Evolutionary conservation across 2,329 filamentous ascomycete species (phyloP).

Genomic region (Rhinocladiella similis): DNA sequence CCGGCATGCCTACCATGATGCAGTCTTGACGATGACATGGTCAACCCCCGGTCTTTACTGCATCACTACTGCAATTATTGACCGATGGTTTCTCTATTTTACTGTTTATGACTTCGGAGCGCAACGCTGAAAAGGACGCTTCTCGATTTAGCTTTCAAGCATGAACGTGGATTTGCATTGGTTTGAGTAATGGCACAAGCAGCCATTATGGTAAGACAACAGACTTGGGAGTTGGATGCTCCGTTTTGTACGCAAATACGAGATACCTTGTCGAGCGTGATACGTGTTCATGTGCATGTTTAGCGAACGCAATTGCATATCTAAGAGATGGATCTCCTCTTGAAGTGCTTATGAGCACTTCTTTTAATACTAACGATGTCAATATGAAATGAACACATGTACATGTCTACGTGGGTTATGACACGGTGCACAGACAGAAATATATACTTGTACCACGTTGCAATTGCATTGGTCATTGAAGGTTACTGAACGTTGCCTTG

Average conservation of each 20-base stretch:
- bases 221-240: neutral
- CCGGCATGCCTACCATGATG: constrained; percentile 15
- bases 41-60: too few species aligned
- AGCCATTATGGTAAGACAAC: neutral
- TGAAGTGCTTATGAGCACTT: neutral
- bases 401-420: neutral
- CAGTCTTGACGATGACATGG: neutral
- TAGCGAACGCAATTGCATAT: neutral
- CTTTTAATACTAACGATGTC: neutral
- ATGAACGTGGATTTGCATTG: neutral
- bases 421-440: neutral
- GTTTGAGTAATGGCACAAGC: neutral
- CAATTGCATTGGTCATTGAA: too few species aligned
- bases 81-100: too few species aligned
- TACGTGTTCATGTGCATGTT: too few species aligned
- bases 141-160: neutral
- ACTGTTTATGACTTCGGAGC: too few species aligned
- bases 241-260: neutral
- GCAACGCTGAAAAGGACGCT: neutral
- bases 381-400: neutral
- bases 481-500: too few species aligned
- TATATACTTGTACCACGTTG: neutral
- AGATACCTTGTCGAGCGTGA: neutral
- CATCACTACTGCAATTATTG: too few species aligned
- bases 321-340: neutral